A percentile compares a stretch with the other conserved stretches of the same genome.
Evolutionary conservation across 441 rosid species (phyloP).

Genomic region (Metrosideros polymorpha): DNA sequence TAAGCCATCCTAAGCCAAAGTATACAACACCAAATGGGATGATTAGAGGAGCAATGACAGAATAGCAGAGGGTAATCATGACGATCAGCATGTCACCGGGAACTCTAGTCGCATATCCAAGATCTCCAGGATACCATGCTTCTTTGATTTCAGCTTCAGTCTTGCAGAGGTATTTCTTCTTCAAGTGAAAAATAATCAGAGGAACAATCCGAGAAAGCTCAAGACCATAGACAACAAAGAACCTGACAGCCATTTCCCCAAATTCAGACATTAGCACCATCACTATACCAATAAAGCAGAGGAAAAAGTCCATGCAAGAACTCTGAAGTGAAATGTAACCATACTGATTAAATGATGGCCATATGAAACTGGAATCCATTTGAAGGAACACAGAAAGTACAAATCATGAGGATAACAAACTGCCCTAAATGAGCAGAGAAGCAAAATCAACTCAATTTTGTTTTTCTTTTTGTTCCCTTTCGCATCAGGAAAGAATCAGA

Average conservation of each 20-base stretch:
- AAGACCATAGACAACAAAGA: constrained; percentile 74
- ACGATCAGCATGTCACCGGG: constrained; percentile 67
- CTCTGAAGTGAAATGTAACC: background rate
- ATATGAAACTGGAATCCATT: background rate
- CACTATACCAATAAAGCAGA: background rate
- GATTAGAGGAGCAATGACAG: constrained; percentile 79
- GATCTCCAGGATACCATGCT: constrained; percentile 84
- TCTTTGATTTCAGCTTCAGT: constrained; percentile 72
- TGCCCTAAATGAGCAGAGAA: no score
- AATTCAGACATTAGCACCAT: background rate
- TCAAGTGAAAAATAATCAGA: constrained; percentile 65
- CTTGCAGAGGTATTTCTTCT: constrained; percentile 81
- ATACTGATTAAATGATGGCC: background rate
- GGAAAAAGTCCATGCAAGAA: background rate
- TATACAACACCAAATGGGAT: constrained; percentile 56
- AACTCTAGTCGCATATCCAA: constrained; percentile 51
- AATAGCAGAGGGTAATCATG: constrained; percentile 72
- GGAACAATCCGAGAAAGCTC: constrained; percentile 82
- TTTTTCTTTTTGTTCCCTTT: background rate
- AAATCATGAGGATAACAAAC: background rate
- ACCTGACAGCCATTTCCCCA: constrained; percentile 28
- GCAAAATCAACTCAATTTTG: accelerated
- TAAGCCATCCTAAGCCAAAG: constrained; percentile 80
- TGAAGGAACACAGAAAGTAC: background rate
- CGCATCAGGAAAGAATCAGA: background rate